Percentiles rank a stretch among this genome's conserved stretches.
These are phyloP conservation scores for Trypanosoma caninum DNA, from an alignment of 208 protist species.

Conservation along the genomic window DNA sequence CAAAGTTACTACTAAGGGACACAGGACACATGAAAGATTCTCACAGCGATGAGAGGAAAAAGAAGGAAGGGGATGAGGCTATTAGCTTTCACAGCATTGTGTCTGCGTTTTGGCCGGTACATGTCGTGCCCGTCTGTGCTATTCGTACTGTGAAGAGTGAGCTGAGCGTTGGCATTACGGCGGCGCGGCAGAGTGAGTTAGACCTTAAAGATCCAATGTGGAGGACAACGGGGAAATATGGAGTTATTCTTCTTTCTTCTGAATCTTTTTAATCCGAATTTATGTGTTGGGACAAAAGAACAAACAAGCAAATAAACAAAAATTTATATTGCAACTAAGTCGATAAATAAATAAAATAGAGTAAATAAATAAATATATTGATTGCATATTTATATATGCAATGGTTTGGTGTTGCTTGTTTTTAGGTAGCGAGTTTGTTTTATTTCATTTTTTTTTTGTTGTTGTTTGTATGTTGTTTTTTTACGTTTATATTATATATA, in stretches of 20 bases:
- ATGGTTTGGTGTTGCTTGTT: too few species aligned
- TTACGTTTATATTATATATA: background rate
- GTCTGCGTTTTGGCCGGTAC: conserved; percentile 67
- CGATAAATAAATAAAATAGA: too few species aligned
- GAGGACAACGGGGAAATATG: conserved; percentile 78
- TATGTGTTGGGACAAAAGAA: too few species aligned
- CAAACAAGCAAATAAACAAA: background rate
- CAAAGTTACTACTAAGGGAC: conserved; percentile 26
- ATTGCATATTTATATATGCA: too few species aligned
- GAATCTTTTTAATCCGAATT: background rate
- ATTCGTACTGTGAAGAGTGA: conserved; percentile 92
- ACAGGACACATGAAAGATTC: background rate
- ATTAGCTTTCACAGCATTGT: conserved; percentile 58
- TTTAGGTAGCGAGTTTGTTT: too few species aligned
- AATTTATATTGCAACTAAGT: background rate
- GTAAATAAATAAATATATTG: too few species aligned
- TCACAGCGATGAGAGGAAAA: background rate
- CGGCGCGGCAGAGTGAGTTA: conserved; percentile 38
- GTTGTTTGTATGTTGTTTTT: too few species aligned
- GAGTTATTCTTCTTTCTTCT: conserved; percentile 70
- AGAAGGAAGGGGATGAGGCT: conserved; percentile 15
- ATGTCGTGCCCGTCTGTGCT: conserved; percentile 57
- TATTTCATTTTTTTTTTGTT: too few species aligned
- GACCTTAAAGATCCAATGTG: conserved; percentile 42
- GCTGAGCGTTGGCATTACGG: conserved; percentile 65